Evolutionary conservation across 306 rosid species (phyloP).

Genomic region (Prunus salicina): DNA sequence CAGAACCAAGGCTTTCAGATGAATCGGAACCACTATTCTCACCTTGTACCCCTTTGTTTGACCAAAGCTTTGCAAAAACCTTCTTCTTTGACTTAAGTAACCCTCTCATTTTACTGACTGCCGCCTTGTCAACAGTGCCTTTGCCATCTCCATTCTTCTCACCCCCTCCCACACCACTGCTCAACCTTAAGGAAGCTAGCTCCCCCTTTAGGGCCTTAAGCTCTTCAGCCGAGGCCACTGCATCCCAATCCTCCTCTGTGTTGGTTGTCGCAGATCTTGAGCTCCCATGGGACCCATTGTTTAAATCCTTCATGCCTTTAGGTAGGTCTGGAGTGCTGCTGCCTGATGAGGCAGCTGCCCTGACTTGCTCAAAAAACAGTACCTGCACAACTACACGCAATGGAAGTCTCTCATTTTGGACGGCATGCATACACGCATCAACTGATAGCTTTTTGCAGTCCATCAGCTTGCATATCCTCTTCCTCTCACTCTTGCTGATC

Average conservation of each 20-base stretch:
- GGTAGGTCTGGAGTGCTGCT: conserved; percentile 91
- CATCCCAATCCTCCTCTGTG: conserved; percentile 78
- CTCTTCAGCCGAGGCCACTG: conserved; percentile 71
- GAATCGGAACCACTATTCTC: conserved; percentile 96
- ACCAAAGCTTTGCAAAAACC: conserved; percentile 71
- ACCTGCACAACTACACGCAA: conserved; percentile 92
- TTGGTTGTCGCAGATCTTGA: conserved; percentile 82
- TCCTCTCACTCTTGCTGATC: conserved; percentile 80
- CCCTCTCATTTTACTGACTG: conserved; percentile 73
- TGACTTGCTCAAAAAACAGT: conserved; percentile 87
- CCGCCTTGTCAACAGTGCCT: conserved; percentile 61
- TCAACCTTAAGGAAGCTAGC: conserved; percentile 75
- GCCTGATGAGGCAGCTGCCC: conserved; percentile 75
- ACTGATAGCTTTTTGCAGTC: conserved; percentile 84
- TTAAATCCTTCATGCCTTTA: conserved; percentile 65
- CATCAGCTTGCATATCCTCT: conserved; percentile 90
- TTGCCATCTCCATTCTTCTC: conserved; percentile 56
- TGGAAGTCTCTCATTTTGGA: conserved; percentile 96
- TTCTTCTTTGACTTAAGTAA: conserved; percentile 79
- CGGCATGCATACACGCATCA: conserved; percentile 90
- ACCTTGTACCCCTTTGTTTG: conserved; percentile 79
- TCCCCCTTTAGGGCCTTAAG: conserved; percentile 82
- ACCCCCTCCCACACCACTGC: conserved; percentile 43
- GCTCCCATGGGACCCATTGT: conserved; percentile 70
- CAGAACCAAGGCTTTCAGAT: conserved; percentile 78